Conservation (phyloP, 371 early-diverging fungal genomes). For the Mortierella sp. region DNA sequence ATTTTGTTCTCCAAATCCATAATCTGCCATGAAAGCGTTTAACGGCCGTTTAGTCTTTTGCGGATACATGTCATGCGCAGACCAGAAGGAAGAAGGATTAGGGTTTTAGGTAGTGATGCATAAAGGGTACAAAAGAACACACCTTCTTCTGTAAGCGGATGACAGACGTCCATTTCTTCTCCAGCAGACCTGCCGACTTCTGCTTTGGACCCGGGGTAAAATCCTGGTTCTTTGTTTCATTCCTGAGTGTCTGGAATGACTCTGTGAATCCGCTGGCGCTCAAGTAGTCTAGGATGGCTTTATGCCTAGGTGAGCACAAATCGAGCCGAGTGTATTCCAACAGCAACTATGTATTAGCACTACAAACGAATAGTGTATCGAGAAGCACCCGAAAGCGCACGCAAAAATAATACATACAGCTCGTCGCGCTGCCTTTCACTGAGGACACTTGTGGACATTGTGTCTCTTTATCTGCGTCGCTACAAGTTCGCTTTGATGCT, state of each 20-base stretch:
- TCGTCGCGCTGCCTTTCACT: constrained; percentile 81
- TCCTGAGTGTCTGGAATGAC: constrained; percentile 74
- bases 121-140: neutral
- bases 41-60: too few relatives aligned
- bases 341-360: neutral
- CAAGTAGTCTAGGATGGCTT: constrained; percentile 90
- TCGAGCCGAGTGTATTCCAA: too few relatives aligned
- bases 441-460: constrained; percentile 68
- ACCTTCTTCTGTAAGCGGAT: constrained; percentile 89
- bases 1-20: constrained; percentile 90
- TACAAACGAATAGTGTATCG: neutral
- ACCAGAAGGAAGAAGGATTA: too few relatives aligned
- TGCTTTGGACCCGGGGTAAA: constrained; percentile 81
- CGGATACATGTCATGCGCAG: too few relatives aligned
- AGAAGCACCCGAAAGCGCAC: neutral
- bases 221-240: constrained; percentile 80
- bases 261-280: constrained; percentile 76
- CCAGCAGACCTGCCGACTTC: constrained; percentile 86
- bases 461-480: neutral
- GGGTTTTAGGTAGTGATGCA: too few relatives aligned
- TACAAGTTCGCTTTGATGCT: neutral
- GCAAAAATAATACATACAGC: constrained; percentile 62
- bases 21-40: constrained; percentile 62
- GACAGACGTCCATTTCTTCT: constrained; percentile 96
- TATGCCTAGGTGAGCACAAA: constrained; percentile 64